phyloP scores from a whole-genome alignment of 164 flowering plant species.

The Liquidambar formosana region DNA sequence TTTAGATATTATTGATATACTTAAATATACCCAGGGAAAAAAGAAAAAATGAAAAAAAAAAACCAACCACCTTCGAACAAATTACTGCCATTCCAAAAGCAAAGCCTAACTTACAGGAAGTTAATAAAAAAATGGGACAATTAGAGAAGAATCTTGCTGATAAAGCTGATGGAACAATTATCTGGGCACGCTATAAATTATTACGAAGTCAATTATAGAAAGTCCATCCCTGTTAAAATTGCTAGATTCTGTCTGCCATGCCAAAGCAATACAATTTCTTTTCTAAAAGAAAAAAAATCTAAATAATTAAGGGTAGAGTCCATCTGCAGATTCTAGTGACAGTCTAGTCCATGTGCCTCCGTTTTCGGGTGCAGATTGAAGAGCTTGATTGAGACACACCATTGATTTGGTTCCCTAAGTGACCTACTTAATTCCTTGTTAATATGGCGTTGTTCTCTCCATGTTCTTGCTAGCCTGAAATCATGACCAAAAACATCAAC shows the following conservation, averaged over 20 bases:
- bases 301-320: neutral
- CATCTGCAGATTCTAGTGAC: neutral
- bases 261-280: slow-evolving; percentile 3
- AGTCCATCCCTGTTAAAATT: neutral
- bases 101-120: slow-evolving; percentile 3
- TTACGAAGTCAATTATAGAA: slow-evolving; percentile 3
- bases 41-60: too few relatives aligned
- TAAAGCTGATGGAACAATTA: neutral
- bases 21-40: too few relatives aligned
- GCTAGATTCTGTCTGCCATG: slow-evolving; percentile 36
- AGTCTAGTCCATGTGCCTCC: neutral
- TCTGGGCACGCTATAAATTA: neutral
- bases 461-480: neutral
- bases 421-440: neutral
- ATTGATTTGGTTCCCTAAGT: slow-evolving; percentile 1
- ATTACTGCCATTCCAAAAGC: too few relatives aligned
- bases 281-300: too few relatives aligned
- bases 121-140: slow-evolving; percentile 18
- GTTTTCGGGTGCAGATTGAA: neutral
- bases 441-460: neutral
- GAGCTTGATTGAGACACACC: slow-evolving; percentile 1
- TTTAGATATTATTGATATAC: too few relatives aligned
- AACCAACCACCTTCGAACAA: too few relatives aligned
- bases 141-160: neutral
- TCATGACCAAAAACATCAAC: neutral